Evolutionary conservation across 1,284 basidiomycete genomes (phyloP).

Genomic region (Apiotrichum akiyoshidainum): DNA sequence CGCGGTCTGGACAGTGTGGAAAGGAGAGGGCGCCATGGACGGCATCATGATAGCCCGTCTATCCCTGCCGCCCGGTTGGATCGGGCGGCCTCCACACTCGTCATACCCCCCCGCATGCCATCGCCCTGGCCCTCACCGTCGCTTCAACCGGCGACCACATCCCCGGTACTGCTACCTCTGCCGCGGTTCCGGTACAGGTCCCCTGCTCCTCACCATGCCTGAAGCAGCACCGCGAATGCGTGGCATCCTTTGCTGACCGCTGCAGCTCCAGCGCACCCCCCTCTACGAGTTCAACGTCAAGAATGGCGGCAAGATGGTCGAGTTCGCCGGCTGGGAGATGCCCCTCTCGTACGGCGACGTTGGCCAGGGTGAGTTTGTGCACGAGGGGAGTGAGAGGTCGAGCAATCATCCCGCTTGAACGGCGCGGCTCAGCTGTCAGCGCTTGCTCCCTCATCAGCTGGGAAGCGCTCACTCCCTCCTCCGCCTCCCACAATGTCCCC

Average conservation of each 20-base stretch:
- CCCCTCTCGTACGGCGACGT: slow-evolving; percentile 80
- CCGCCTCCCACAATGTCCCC: not conserved
- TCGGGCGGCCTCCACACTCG: no score
- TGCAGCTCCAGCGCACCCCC: slow-evolving; percentile 62
- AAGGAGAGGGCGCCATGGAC: no score
- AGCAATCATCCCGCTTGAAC: not conserved
- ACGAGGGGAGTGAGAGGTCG: not conserved
- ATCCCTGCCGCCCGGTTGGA: no score
- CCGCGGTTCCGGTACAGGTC: no score
- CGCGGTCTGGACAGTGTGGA: no score
- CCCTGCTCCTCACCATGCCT: not conserved
- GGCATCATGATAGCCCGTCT: no score
- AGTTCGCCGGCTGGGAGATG: slow-evolving; percentile 95
- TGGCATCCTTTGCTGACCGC: not conserved
- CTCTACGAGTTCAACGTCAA: slow-evolving; percentile 87
- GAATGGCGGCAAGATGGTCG: slow-evolving; percentile 90
- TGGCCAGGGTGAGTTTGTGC: slow-evolving; percentile 64
- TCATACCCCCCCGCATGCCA: no score
- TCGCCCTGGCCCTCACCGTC: no score
- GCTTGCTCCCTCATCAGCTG: no score
- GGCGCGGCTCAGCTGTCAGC: no score
- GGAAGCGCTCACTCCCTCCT: not conserved
- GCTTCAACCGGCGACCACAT: no score
- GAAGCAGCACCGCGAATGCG: not conserved
- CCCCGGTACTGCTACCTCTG: no score